Evolutionary conservation across 768 basidiomycete species (phyloP).

Genomic region (Lactarius evosmus): DNA sequence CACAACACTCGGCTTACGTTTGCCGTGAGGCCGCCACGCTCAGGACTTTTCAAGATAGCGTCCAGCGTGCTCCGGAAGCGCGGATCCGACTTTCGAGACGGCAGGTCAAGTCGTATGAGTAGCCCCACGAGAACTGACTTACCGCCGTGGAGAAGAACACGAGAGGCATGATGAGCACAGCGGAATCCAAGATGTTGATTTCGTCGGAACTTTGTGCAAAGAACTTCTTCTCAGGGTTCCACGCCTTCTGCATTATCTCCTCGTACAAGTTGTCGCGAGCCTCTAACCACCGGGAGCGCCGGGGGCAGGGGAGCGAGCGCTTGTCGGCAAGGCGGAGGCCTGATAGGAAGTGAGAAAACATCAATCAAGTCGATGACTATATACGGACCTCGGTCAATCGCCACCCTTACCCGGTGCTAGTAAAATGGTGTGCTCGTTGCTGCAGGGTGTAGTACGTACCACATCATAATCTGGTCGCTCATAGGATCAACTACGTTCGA

Average conservation of each 20-base stretch:
- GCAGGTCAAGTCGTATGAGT: background rate
- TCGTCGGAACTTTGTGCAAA: slow-evolving; percentile 94
- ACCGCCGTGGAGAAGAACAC: slow-evolving; percentile 89
- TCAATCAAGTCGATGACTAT: background rate
- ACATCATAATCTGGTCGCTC: slow-evolving; percentile 75
- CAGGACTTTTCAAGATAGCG: slow-evolving; percentile 79
- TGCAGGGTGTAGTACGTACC: slow-evolving; percentile 45
- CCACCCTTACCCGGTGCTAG: slow-evolving; percentile 59
- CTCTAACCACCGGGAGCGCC: slow-evolving; percentile 63
- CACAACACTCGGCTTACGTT: slow-evolving; percentile 50
- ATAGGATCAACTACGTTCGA: background rate
- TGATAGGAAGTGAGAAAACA: slow-evolving; percentile 28
- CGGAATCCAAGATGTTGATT: slow-evolving; percentile 74
- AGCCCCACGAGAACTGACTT: slow-evolving; percentile 31
- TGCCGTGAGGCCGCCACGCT: slow-evolving; percentile 86
- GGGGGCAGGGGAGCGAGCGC: slow-evolving; percentile 84
- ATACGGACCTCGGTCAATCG: slow-evolving; percentile 76
- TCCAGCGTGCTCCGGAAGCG: slow-evolving; percentile 84
- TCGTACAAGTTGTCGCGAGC: slow-evolving; percentile 87
- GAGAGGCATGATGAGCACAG: slow-evolving; percentile 88
- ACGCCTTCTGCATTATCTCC: slow-evolving; percentile 87
- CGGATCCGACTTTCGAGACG: slow-evolving; percentile 63
- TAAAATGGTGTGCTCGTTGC: slow-evolving; percentile 2
- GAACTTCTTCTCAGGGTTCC: slow-evolving; percentile 64
- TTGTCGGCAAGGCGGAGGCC: slow-evolving; percentile 92